A percentile compares a stretch with the other conserved stretches of the same genome.
Evolutionary conservation across 169 alveolate genomes (phyloP).

Genomic region (Eimeria praecox): DNA sequence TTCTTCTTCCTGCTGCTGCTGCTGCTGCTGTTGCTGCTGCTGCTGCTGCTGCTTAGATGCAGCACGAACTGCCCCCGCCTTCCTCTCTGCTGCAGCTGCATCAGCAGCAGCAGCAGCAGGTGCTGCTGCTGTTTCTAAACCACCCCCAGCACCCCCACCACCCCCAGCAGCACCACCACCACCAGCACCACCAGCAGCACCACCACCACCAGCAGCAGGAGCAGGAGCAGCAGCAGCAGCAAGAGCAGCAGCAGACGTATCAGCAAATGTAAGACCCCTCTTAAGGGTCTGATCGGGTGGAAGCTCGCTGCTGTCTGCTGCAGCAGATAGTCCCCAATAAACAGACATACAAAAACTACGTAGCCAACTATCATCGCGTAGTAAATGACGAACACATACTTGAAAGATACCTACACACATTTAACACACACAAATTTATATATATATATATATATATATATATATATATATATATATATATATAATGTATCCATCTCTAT

Average conservation of each 20-base stretch:
- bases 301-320: background rate
- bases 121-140: background rate
- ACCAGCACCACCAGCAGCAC: too few species aligned
- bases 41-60: background rate
- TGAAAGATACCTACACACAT: constrained; percentile 72
- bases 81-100: background rate
- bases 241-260: too few species aligned
- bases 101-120: background rate
- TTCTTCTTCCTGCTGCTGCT: constrained; percentile 2
- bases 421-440: too few species aligned
- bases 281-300: constrained; percentile 53
- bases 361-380: background rate
- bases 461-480: too few species aligned
- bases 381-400: constrained; percentile 75
- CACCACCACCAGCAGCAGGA: too few species aligned
- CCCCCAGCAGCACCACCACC: constrained; percentile 11
- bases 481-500: too few species aligned
- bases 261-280: background rate
- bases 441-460: too few species aligned
- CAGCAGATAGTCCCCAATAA: constrained; percentile 26
- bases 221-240: too few species aligned
- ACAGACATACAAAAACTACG: background rate
- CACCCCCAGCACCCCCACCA: too few species aligned
- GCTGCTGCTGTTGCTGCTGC: background rate
- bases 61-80: background rate